A percentile compares a stretch with the other conserved stretches of the same genome.
Evolutionary conservation across 129 eudicot species (phyloP).

Genomic region (Escallonia herrerae): DNA sequence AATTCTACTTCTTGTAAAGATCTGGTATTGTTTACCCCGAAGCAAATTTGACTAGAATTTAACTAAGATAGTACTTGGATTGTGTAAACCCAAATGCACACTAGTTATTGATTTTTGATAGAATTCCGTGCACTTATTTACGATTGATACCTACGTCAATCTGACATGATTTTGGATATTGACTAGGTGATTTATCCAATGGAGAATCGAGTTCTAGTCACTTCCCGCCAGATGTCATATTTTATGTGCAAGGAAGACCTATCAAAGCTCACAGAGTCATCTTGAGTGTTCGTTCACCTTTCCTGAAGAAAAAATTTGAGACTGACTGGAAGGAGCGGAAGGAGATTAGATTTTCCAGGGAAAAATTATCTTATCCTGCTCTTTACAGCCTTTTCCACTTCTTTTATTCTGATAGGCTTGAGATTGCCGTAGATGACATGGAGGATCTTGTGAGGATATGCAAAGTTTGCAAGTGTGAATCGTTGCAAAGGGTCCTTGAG

Average conservation of each 20-base stretch:
- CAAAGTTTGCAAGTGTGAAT: conserved; percentile 81
- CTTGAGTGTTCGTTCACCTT: conserved; percentile 88
- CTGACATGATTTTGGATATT: conserved; percentile 23
- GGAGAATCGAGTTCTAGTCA: conserved; percentile 58
- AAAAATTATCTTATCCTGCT: conserved; percentile 76
- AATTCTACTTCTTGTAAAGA: background rate
- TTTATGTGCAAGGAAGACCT: conserved; percentile 89
- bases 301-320: conserved; percentile 69
- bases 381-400: conserved; percentile 90
- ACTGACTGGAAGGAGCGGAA: conserved; percentile 70
- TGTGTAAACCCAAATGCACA: background rate
- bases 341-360: conserved; percentile 71
- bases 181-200: conserved; percentile 40
- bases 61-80: background rate
- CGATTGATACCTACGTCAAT: conserved; percentile 1
- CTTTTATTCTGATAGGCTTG: conserved; percentile 96
- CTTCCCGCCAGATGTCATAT: conserved; percentile 77
- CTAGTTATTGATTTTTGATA: background rate
- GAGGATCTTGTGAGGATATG: conserved; percentile 87
- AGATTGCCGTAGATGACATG: conserved; percentile 91
- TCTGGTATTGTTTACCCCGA: background rate
- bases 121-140: background rate
- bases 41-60: background rate
- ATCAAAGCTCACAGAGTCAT: conserved; percentile 93
- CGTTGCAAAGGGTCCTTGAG: conserved; percentile 60